phyloP scores from a whole-genome alignment of 352 stramenopile genomes.

The Phytopythium ostracodes region DNA sequence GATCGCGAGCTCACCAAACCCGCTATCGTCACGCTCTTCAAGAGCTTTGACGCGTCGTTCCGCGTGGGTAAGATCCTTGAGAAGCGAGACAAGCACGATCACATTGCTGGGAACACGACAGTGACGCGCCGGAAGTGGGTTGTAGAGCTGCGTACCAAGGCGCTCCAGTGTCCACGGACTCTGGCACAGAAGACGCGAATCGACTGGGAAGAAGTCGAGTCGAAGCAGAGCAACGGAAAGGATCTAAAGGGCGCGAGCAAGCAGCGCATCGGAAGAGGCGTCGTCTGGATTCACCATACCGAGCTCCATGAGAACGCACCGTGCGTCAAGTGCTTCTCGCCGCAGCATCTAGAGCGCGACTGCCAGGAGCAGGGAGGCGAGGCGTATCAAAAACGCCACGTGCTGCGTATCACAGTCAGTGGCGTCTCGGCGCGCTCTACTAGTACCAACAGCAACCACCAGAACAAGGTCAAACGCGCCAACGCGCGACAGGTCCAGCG shows the following conservation, averaged over 20 bases:
- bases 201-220: conserved; percentile 31
- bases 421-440: conserved; percentile 2
- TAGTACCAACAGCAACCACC: conserved; percentile 15
- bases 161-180: conserved; percentile 23
- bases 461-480: conserved; percentile 14
- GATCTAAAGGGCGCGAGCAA: background rate
- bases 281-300: conserved; percentile 49
- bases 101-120: background rate
- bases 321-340: conserved; percentile 31
- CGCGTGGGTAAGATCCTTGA: conserved; percentile 26
- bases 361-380: background rate
- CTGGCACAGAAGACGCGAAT: conserved; percentile 31
- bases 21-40: conserved; percentile 28
- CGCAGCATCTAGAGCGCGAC: conserved; percentile 15
- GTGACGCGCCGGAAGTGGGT: conserved; percentile 18
- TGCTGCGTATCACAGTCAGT: conserved; percentile 20
- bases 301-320: conserved; percentile 29
- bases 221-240: conserved; percentile 1
- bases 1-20: conserved; percentile 31
- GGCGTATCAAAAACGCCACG: conserved; percentile 12
- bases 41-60: conserved; percentile 31
- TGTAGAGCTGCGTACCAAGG: conserved; percentile 28
- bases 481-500: background rate
- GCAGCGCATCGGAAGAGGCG: conserved; percentile 7
- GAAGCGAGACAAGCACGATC: conserved; percentile 5